Percentiles rank a stretch among this genome's conserved stretches.
Conservation (phyloP, 2,329 filamentous ascomycete species). For the Ophiostoma ips region DNA sequence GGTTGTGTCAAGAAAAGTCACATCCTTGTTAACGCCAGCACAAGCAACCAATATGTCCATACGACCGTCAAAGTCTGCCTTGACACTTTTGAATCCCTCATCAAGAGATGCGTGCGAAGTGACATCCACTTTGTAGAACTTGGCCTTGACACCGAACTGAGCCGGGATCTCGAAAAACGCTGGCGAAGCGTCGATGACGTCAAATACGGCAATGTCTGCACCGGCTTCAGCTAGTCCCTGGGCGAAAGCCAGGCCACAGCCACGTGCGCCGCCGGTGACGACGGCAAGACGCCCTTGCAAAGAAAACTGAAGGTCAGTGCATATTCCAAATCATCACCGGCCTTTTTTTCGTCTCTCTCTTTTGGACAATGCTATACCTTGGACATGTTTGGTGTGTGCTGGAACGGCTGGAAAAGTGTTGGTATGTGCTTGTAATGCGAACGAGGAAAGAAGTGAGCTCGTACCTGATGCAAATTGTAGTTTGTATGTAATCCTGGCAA, state of each 20-base stretch:
- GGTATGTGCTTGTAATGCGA: not conserved
- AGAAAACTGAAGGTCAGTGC: conserved; percentile 7
- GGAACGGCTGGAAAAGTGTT: not conserved
- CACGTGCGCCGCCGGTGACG: conserved; percentile 57
- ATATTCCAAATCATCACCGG: not conserved
- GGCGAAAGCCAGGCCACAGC: conserved; percentile 59
- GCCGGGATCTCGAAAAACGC: conserved; percentile 3
- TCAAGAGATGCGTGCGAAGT: not conserved
- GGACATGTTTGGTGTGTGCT: not conserved
- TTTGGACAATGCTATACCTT: too few relatives aligned
- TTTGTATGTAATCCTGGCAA: too few relatives aligned
- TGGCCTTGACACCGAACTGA: conserved; percentile 7
- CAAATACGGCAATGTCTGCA: conserved; percentile 20
- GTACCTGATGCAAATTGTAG: too few relatives aligned
- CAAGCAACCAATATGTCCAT: conserved; percentile 13
- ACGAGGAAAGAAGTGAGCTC: too few relatives aligned
- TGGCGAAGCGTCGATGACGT: conserved; percentile 6
- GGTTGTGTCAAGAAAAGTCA: conserved; percentile 11
- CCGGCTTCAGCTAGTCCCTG: conserved; percentile 64
- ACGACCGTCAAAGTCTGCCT: conserved; percentile 8
- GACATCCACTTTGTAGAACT: conserved; percentile 11
- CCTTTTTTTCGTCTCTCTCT: too few relatives aligned
- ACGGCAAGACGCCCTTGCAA: conserved; percentile 39
- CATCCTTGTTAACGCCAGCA: conserved; percentile 13
- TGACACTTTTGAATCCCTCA: conserved; percentile 2